phyloP scores from a whole-genome alignment of 805 yeast genomes.

The Myxozyma kluyveri region DNA sequence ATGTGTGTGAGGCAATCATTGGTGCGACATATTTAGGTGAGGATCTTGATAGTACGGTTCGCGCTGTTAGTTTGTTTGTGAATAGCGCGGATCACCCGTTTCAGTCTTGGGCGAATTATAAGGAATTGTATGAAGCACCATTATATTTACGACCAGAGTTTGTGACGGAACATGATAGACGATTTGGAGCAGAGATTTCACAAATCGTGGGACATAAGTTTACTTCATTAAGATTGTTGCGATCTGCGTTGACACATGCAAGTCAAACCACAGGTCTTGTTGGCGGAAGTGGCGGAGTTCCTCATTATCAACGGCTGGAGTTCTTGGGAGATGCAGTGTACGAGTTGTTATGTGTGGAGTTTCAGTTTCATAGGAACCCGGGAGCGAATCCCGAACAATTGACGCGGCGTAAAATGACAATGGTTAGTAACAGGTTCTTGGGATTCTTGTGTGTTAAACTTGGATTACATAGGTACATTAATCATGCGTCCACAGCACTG shows the following conservation, averaged over 20 bases:
- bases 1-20: not conserved
- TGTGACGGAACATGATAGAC: not conserved
- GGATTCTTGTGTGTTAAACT: not conserved
- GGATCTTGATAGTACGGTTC: not conserved
- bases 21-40: not conserved
- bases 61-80: not conserved
- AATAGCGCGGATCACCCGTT: not conserved
- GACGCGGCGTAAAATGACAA: not conserved
- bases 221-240: not conserved
- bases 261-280: not conserved
- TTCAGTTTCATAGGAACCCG: not conserved
- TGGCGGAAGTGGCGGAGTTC: not conserved
- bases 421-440: not conserved
- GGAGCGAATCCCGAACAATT: not conserved
- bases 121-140: not conserved
- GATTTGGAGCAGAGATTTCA: not conserved
- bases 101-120: not conserved
- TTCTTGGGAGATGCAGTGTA: slow-evolving; percentile 3
- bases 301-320: slow-evolving; percentile 3
- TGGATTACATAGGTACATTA: not conserved
- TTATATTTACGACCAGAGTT: not conserved
- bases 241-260: slow-evolving; percentile 1
- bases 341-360: not conserved
- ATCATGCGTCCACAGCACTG: not conserved
- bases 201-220: not conserved